These are phyloP conservation scores for Lyophyllum decastes DNA, from an alignment of 768 basidiomycete genomes.

Conservation along the genomic window DNA sequence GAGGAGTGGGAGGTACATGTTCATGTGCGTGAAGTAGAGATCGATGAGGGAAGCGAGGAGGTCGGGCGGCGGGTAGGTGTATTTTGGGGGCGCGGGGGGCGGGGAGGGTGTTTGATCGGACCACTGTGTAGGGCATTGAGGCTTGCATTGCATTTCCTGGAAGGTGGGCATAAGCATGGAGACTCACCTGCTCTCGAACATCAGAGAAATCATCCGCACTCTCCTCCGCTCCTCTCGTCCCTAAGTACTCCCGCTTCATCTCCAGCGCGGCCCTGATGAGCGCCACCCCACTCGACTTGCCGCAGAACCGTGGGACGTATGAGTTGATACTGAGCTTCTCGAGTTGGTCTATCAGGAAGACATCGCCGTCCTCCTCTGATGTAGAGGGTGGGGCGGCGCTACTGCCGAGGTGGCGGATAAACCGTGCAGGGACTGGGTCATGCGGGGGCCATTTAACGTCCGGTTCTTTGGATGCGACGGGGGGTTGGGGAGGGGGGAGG, in stretches of 20 bases:
- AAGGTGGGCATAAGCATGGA: background rate
- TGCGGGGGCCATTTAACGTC: background rate
- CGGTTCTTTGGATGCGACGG: background rate
- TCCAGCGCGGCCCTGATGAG: conserved; percentile 53
- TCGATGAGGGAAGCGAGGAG: conserved; percentile 56
- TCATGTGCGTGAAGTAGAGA: conserved; percentile 62
- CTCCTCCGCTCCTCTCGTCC: background rate
- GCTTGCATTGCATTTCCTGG: too few relatives aligned
- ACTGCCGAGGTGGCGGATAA: conserved; percentile 11
- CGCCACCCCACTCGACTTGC: conserved; percentile 55
- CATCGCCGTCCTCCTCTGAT: conserved; percentile 33
- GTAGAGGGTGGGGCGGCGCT: conserved; percentile 1
- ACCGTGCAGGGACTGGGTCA: conserved; percentile 4
- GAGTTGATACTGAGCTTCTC: conserved; percentile 33
- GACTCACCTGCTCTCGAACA: background rate
- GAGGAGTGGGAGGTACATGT: conserved; percentile 64
- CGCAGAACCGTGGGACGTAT: conserved; percentile 46
- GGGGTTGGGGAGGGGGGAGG: background rate
- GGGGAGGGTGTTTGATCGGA: conserved; percentile 11
- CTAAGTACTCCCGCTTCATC: conserved; percentile 54
- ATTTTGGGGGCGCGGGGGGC: conserved; percentile 17
- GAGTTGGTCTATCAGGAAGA: conserved; percentile 37
- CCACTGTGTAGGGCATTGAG: conserved; percentile 29
- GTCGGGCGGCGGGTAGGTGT: conserved; percentile 51
- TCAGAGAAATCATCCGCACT: background rate